Evolutionary conservation across 139 green algal genomes (phyloP).

Genomic region (Chlamydomonas sp.): DNA sequence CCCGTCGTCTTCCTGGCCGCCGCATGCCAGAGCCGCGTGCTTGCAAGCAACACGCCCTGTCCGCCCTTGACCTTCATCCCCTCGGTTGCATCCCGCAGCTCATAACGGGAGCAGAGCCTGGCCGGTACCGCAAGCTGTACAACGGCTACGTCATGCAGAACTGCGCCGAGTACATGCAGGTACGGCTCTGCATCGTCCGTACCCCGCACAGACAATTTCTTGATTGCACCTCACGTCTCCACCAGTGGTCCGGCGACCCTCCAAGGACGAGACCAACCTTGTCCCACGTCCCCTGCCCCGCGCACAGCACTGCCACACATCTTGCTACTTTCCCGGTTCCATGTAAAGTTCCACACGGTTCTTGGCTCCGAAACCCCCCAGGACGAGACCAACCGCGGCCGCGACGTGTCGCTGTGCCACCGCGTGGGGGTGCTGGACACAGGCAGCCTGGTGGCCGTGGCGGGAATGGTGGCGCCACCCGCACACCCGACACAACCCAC

Average conservation of each 20-base stretch:
- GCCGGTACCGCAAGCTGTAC: not conserved
- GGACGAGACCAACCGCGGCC: constrained; percentile 30
- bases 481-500: not conserved
- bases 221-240: too few species aligned
- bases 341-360: not conserved
- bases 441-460: not conserved
- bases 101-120: not conserved
- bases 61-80: too few species aligned
- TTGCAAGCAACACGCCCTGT: too few species aligned
- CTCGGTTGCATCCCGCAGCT: not conserved
- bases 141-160: constrained; percentile 12
- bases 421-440: constrained; percentile 3
- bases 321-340: not conserved
- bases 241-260: too few species aligned
- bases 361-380: not conserved
- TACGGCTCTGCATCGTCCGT: not conserved
- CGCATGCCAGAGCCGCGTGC: too few species aligned
- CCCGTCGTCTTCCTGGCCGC: too few species aligned
- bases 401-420: constrained; percentile 15
- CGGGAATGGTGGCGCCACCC: not conserved
- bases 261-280: too few species aligned
- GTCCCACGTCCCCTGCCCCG: too few species aligned
- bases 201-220: too few species aligned
- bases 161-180: constrained; percentile 21
- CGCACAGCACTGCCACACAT: too few species aligned